Percentiles rank a stretch among this genome's conserved stretches.
phyloP scores from a whole-genome alignment of 805 yeast species.

The Myxozyma nipponensis region DNA sequence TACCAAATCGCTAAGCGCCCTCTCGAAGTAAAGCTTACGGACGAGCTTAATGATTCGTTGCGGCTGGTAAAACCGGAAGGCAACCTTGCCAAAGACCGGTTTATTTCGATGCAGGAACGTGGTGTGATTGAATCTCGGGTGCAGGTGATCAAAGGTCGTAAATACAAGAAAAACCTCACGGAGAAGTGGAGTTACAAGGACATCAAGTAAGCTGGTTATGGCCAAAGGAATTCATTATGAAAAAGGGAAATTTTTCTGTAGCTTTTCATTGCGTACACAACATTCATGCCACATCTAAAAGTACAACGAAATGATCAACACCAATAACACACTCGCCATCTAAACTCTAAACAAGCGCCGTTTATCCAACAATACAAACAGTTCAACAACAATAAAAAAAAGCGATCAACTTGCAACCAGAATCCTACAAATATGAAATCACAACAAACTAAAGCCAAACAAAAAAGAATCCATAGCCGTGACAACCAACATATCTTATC shows the following conservation, averaged over 20 bases:
- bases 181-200: slow-evolving; percentile 95
- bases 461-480: neutral
- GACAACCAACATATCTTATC: neutral
- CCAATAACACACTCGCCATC: too few relatives aligned
- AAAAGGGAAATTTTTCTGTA: too few relatives aligned
- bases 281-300: too few relatives aligned
- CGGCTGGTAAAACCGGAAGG: slow-evolving; percentile 89
- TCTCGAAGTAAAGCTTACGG: slow-evolving; percentile 76
- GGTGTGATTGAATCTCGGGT: slow-evolving; percentile 86
- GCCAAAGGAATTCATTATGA: too few relatives aligned
- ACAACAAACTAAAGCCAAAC: neutral
- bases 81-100: slow-evolving; percentile 72
- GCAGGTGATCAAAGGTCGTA: slow-evolving; percentile 60
- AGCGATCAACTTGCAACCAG: too few relatives aligned
- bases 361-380: neutral
- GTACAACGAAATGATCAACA: too few relatives aligned
- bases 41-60: slow-evolving; percentile 81
- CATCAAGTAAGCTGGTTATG: slow-evolving; percentile 26
- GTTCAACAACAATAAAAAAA: neutral
- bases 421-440: too few relatives aligned
- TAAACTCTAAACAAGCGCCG: too few relatives aligned
- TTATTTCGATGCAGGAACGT: slow-evolving; percentile 73
- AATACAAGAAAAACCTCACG: slow-evolving; percentile 68
- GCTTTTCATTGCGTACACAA: too few relatives aligned
- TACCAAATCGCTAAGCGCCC: slow-evolving; percentile 42